Evolutionary conservation across 352 stramenopile species (phyloP).

Genomic region (Phytopythium mirpurense): DNA sequence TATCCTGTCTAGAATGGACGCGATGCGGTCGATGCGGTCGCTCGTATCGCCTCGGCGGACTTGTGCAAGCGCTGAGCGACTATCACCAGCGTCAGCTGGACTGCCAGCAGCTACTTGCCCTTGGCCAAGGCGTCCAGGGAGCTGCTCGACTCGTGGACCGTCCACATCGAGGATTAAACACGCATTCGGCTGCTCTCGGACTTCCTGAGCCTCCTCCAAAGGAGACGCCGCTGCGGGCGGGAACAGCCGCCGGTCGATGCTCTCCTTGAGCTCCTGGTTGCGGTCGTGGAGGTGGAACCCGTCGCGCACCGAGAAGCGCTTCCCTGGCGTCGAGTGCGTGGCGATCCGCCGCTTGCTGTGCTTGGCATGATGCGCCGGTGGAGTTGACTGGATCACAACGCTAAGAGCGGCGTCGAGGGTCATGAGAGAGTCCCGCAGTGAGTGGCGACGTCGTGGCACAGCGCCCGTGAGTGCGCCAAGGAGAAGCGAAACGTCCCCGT

Average conservation of each 20-base stretch:
- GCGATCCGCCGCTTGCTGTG: not conserved
- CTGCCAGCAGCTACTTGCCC: not conserved
- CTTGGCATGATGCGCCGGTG: not conserved
- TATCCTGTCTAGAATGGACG: constrained; percentile 3
- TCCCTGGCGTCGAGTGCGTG: constrained; percentile 9
- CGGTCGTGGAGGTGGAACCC: constrained; percentile 63
- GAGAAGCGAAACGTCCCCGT: no score
- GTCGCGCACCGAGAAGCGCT: constrained; percentile 59
- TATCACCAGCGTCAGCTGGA: not conserved
- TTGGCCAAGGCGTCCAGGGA: not conserved
- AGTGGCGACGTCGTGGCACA: no score
- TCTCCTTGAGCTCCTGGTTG: constrained; percentile 39
- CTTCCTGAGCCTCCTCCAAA: not conserved
- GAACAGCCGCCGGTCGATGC: constrained; percentile 35
- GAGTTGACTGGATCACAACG: not conserved
- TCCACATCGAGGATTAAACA: not conserved
- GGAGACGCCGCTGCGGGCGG: not conserved
- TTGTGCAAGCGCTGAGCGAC: no score
- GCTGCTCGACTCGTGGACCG: not conserved
- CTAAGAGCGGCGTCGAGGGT: not conserved
- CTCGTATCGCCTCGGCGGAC: not conserved
- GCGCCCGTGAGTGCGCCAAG: no score
- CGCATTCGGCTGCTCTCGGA: constrained; percentile 9
- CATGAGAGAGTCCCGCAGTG: not conserved
- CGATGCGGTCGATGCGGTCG: not conserved